phyloP scores from a whole-genome alignment of 768 basidiomycete genomes.

The Chalciporus pseudorubinellus region DNA sequence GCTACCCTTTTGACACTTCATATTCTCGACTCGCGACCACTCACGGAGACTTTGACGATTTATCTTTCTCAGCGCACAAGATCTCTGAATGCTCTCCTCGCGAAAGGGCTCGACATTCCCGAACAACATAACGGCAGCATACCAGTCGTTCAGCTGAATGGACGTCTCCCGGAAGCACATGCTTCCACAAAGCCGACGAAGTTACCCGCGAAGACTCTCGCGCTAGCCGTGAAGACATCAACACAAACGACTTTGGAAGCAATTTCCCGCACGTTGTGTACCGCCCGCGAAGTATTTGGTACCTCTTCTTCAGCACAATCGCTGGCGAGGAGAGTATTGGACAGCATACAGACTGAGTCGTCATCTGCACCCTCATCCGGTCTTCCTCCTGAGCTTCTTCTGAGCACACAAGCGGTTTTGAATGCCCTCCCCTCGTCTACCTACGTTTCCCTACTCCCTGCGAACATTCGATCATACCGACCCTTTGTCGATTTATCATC shows the following conservation, averaged over 20 bases:
- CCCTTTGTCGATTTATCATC: constrained; percentile 80
- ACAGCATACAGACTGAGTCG: constrained; percentile 58
- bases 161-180: constrained; percentile 27
- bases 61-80: constrained; percentile 71
- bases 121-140: constrained; percentile 32
- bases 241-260: constrained; percentile 51
- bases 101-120: constrained; percentile 28
- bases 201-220: constrained; percentile 32
- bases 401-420: constrained; percentile 70
- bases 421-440: constrained; percentile 76
- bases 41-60: constrained; percentile 67
- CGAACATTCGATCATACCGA: constrained; percentile 69
- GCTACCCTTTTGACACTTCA: constrained; percentile 80
- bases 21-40: constrained; percentile 82
- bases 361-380: constrained; percentile 20
- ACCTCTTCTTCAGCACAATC: constrained; percentile 36
- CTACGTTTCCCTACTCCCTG: constrained; percentile 75
- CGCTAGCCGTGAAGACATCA: constrained; percentile 54
- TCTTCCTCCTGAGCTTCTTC: constrained; percentile 50
- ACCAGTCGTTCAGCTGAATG: constrained; percentile 33
- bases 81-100: constrained; percentile 47
- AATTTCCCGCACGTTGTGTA: constrained; percentile 56
- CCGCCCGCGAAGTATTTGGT: constrained; percentile 58
- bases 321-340: constrained; percentile 55
- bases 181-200: neutral